phyloP scores from a whole-genome alignment of 2,329 filamentous ascomycete genomes.

The Xylaria sp. region DNA sequence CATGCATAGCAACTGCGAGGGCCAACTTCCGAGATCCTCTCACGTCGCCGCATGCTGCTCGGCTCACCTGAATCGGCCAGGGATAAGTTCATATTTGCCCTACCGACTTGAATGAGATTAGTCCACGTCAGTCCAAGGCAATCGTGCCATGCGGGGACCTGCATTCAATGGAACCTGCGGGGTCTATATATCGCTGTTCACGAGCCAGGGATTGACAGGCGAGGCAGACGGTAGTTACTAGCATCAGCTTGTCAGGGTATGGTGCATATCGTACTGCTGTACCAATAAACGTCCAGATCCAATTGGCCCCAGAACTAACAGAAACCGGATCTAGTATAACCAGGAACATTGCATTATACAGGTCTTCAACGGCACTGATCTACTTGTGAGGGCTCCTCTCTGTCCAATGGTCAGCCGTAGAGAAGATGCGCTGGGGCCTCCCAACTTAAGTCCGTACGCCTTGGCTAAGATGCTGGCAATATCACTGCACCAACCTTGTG shows the following conservation, averaged over 20 bases:
- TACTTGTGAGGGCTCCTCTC: slow-evolving; percentile 11
- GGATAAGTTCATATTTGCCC: slow-evolving; percentile 37
- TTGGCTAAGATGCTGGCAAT: slow-evolving; percentile 32
- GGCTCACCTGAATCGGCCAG: slow-evolving; percentile 43
- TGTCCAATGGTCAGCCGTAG: slow-evolving; percentile 29
- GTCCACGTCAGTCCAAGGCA: slow-evolving; percentile 37
- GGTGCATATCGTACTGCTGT: slow-evolving; percentile 9
- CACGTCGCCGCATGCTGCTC: slow-evolving; percentile 44
- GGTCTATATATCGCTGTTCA: slow-evolving; percentile 19
- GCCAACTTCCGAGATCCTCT: slow-evolving; percentile 42
- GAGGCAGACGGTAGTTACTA: slow-evolving; percentile 17
- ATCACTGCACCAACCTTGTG: slow-evolving; percentile 33
- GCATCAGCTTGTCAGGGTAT: slow-evolving; percentile 34
- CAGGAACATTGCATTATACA: slow-evolving; percentile 31
- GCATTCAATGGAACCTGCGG: slow-evolving; percentile 34
- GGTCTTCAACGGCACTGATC: slow-evolving; percentile 29
- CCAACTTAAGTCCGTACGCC: slow-evolving; percentile 24
- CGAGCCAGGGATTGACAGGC: slow-evolving; percentile 16
- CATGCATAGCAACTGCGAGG: slow-evolving; percentile 42
- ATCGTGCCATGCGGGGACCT: slow-evolving; percentile 43
- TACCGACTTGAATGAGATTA: slow-evolving; percentile 38
- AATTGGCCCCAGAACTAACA: slow-evolving; percentile 23
- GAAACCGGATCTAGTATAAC: slow-evolving; percentile 27
- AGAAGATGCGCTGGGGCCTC: slow-evolving; percentile 29
- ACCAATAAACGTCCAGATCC: slow-evolving; percentile 19